Conservation (phyloP, 164 flowering plant species). For the Macadamia integrifolia region DNA sequence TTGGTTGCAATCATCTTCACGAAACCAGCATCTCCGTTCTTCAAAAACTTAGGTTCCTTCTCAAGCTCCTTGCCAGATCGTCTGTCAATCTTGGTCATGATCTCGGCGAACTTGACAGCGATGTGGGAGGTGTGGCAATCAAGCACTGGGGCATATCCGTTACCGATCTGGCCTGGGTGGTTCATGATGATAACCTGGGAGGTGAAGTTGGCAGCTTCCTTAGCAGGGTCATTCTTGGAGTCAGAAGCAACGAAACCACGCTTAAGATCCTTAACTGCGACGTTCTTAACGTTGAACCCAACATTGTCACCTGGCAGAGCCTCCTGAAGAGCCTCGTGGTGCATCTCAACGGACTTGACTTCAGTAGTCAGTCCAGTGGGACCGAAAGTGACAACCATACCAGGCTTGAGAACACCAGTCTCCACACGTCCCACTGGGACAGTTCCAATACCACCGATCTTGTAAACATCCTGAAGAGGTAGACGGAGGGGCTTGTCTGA, state of each 20-base stretch:
- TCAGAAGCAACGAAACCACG: constrained; percentile 65
- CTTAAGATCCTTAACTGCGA: constrained; percentile 67
- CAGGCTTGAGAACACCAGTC: constrained; percentile 59
- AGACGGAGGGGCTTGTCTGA: constrained; percentile 74
- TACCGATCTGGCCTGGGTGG: constrained; percentile 73
- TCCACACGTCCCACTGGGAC: constrained; percentile 70
- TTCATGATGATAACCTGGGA: constrained; percentile 78
- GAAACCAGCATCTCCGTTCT: constrained; percentile 60
- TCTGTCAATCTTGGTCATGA: constrained; percentile 51
- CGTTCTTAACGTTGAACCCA: constrained; percentile 67
- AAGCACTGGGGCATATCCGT: constrained; percentile 62
- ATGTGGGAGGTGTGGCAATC: constrained; percentile 76
- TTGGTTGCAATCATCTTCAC: constrained; percentile 73
- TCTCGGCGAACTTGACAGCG: constrained; percentile 57
- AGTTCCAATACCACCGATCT: constrained; percentile 71
- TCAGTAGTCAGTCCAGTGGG: constrained; percentile 65
- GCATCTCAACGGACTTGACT: constrained; percentile 76
- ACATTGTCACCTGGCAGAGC: constrained; percentile 69
- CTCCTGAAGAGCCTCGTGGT: constrained; percentile 57
- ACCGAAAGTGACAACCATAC: constrained; percentile 69
- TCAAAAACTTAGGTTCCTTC: constrained; percentile 61
- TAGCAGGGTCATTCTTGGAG: constrained; percentile 71
- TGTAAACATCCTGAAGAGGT: constrained; percentile 71
- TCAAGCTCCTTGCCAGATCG: constrained; percentile 57
- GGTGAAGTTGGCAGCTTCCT: constrained; percentile 62